Base-by-base conservation (phyloP, 768 basidiomycete genomes). In the Russula abietina region DNA sequence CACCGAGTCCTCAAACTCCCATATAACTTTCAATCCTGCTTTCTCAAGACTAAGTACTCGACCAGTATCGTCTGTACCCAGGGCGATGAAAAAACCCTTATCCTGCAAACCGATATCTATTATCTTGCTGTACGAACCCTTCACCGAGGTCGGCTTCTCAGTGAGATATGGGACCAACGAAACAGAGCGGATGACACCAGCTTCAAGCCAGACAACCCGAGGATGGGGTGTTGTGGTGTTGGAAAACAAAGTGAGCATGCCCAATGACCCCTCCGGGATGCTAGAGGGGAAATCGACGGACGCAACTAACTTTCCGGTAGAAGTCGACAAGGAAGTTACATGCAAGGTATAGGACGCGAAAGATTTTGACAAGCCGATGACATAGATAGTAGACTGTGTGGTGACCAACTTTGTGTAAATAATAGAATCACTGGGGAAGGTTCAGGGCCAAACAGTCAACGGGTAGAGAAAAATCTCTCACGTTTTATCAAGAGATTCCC, bases 401-500 rank as follows among this genome's bases (percentile, higher is more conserved):
- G 80, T 65, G 9, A 84, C 71, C 11, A 96, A 71, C 61, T 84
- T 81, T 6, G 86, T 82, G 71, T 87, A 84, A 32, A 89, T 75
- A 7, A 85, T 77, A 7, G 83, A 77, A 2, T 85, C 84, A 22
- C 92, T 93, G 66, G 10, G 26, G 17, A 39, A 46, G 69, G 61
- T 62, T 61, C 32, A 24, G 38, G 28, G 33, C 17, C n/a, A 38
- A 22, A 49, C 33, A 38, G 33, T 32, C 57, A 32, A 41, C 12
- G 24, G 14, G 50, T 30, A 28, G 50, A 16, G 17, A 53, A 49
- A 43, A 49, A 43, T 1, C 7, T 75, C 84, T 67, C 69, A 91
- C 90, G 78, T 80, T 54, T 85, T 80, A 69, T 89, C 88, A 16
- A 78, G 77, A 26, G 85, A 79, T n/a, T 77, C 79, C 88, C 91